phyloP scores from a whole-genome alignment of 225 moss, liverwort and hornwort genomes.

The Lunularia cruciata region DNA sequence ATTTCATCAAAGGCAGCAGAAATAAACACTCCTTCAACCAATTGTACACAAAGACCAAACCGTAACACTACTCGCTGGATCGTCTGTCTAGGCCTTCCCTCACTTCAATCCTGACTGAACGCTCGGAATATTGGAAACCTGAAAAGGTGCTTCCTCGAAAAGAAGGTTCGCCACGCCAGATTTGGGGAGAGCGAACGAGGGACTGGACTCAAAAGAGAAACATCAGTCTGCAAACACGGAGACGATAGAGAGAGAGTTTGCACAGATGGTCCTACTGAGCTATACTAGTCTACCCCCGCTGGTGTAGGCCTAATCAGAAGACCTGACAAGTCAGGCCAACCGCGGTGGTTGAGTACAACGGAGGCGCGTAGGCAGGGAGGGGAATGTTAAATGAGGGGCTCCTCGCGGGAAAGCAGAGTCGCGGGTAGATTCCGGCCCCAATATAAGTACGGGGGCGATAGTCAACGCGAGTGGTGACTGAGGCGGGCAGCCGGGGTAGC shows the following conservation, averaged over 20 bases:
- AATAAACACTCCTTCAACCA: too few species aligned
- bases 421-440: too few species aligned
- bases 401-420: not conserved
- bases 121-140: not conserved
- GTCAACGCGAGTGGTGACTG: not conserved
- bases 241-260: not conserved
- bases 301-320: not conserved
- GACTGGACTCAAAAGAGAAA: too few species aligned
- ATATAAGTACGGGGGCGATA: too few species aligned
- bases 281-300: not conserved
- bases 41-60: too few species aligned
- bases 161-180: constrained; percentile 3
- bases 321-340: not conserved
- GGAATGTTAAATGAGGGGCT: not conserved
- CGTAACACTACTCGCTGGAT: too few species aligned
- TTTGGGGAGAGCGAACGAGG: not conserved
- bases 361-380: constrained; percentile 2
- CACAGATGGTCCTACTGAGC: not conserved
- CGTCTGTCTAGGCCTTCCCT: too few species aligned
- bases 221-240: too few species aligned
- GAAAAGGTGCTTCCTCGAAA: not conserved
- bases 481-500: not conserved
- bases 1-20: too few species aligned
- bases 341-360: not conserved
- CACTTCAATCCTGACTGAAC: too few species aligned